Percentiles rank a stretch among this genome's conserved stretches.
phyloP scores from a whole-genome alignment of 495 filamentous ascomycete genomes.

The Paragyromitra xinjiangensis region DNA sequence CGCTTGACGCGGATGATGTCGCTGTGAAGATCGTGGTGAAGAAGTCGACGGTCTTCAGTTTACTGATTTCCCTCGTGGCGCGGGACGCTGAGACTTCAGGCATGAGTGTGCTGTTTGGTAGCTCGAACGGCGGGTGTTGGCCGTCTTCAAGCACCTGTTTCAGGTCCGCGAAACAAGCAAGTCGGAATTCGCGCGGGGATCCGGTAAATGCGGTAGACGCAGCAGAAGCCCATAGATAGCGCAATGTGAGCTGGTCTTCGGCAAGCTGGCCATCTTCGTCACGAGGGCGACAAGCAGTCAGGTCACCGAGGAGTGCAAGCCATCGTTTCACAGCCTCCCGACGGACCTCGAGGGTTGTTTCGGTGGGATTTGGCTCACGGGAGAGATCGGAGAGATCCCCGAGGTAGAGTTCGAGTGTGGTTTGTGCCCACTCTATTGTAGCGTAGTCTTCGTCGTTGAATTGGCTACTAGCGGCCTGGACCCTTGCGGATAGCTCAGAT shows the following conservation, averaged over 20 bases:
- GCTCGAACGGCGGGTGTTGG: conserved; percentile 64
- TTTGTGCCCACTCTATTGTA: conserved; percentile 69
- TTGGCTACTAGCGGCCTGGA: background rate
- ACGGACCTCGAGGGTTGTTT: conserved; percentile 70
- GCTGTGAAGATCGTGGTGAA: conserved; percentile 83
- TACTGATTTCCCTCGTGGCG: conserved; percentile 87
- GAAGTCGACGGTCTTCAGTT: conserved; percentile 94
- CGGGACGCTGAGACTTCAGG: conserved; percentile 82
- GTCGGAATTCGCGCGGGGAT: conserved; percentile 76
- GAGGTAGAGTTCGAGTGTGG: conserved; percentile 86
- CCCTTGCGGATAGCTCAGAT: conserved; percentile 22
- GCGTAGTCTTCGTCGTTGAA: conserved; percentile 56
- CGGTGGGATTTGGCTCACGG: conserved; percentile 59
- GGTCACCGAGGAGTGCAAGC: conserved; percentile 73
- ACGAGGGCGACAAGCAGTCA: conserved; percentile 61
- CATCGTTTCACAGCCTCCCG: conserved; percentile 78
- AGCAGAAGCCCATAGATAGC: conserved; percentile 85
- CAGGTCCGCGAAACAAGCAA: conserved; percentile 81
- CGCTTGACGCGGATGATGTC: conserved; percentile 62
- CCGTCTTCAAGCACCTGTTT: conserved; percentile 63
- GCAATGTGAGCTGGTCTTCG: conserved; percentile 65
- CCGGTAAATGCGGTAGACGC: conserved; percentile 76
- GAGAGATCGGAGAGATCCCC: conserved; percentile 59
- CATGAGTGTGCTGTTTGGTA: conserved; percentile 89
- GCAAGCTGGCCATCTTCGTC: conserved; percentile 51